Conservation (phyloP, 2,329 filamentous ascomycete genomes). For the Trichothecium sympodiale region DNA sequence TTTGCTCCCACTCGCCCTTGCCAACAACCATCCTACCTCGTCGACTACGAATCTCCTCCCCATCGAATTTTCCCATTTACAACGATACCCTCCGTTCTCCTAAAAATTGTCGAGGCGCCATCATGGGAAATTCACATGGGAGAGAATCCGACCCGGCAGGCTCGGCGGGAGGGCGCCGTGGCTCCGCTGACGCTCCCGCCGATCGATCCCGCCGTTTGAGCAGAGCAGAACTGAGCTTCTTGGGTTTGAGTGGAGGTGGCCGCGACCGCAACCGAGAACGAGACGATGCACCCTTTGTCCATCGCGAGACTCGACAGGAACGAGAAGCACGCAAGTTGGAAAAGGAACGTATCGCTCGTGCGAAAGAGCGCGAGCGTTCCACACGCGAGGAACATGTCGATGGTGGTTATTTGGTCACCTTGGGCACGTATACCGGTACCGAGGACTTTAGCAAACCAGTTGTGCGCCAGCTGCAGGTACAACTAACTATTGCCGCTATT, state of each 20-base stretch:
- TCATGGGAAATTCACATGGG: background rate
- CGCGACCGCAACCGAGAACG: constrained; percentile 24
- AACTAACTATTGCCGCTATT: constrained; percentile 7
- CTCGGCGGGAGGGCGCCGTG: background rate
- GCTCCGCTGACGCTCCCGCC: background rate
- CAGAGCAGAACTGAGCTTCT: constrained; percentile 34
- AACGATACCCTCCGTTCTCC: no score
- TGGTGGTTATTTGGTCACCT: constrained; percentile 86
- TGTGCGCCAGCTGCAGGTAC: constrained; percentile 84
- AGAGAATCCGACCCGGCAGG: background rate
- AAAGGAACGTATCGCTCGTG: constrained; percentile 61
- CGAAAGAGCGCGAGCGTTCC: constrained; percentile 82
- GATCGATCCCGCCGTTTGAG: constrained; percentile 15
- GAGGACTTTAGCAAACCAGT: constrained; percentile 89
- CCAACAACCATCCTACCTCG: background rate
- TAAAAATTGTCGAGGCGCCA: no score
- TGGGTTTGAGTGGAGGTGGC: constrained; percentile 29
- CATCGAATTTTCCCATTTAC: background rate
- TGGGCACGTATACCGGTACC: constrained; percentile 81
- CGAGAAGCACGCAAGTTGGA: constrained; percentile 78
- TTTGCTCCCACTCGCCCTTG: background rate
- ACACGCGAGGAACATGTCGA: constrained; percentile 88
- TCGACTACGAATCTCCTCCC: background rate
- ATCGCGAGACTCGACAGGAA: constrained; percentile 84
- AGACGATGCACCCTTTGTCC: constrained; percentile 39